These are phyloP conservation scores for Rhynchosporium secalis DNA, from an alignment of 2,329 filamentous ascomycete species.

Conservation along the genomic window DNA sequence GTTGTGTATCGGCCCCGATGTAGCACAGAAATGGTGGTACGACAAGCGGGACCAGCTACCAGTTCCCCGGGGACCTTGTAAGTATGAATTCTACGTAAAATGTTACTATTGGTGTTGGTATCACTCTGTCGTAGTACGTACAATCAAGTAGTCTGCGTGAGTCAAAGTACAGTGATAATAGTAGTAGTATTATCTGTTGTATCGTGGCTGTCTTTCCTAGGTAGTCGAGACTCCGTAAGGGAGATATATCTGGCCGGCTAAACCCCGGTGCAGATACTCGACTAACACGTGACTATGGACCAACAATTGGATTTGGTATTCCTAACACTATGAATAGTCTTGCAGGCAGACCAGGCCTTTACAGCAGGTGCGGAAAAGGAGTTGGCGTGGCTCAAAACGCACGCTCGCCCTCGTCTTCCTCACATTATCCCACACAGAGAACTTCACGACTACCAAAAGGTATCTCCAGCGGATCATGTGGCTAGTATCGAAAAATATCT, in stretches of 20 bases:
- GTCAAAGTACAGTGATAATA: no score
- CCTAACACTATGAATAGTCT: conserved; percentile 1
- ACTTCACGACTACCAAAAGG: conserved; percentile 2
- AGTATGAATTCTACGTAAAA: not conserved
- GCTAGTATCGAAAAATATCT: conserved; percentile 17
- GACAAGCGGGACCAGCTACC: not conserved
- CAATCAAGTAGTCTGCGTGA: no score
- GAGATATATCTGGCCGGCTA: no score
- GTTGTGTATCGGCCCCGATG: conserved; percentile 4
- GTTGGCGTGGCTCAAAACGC: conserved; percentile 1
- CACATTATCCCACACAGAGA: conserved; percentile 5
- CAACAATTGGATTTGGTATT: conserved; percentile 1
- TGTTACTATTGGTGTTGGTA: not conserved
- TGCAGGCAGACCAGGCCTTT: conserved; percentile 5
- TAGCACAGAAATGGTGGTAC: conserved; percentile 3
- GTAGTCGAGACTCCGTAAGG: no score
- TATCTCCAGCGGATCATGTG: conserved; percentile 11
- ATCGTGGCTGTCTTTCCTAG: no score
- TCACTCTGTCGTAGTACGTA: no score
- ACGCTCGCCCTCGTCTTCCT: conserved; percentile 2
- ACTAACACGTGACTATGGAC: no score
- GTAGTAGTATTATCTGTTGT: no score
- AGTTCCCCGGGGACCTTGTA: not conserved
- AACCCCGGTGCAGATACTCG: no score
- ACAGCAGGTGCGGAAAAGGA: not conserved